Percentiles rank a stretch among this genome's conserved stretches.
Evolutionary conservation across 2,329 filamentous ascomycete species (phyloP).

Genomic region (Fusarium protoensiforme): DNA sequence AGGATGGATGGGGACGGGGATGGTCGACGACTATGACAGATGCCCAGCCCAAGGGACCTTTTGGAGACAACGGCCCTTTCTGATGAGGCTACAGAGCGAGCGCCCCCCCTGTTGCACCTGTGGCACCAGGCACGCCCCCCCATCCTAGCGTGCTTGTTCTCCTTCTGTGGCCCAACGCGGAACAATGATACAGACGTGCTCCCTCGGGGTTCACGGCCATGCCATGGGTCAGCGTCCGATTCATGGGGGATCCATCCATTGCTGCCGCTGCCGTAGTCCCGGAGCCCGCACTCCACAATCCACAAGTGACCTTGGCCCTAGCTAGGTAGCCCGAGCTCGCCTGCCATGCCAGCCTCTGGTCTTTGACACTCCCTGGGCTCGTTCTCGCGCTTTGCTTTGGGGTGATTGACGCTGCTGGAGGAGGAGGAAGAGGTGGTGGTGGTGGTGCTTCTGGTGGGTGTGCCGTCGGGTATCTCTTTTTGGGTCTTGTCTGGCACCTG

Average conservation of each 20-base stretch:
- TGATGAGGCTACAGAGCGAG: conserved; percentile 28
- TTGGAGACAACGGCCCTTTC: conserved; percentile 35
- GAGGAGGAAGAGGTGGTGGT: neutral
- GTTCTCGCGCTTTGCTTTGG: conserved; percentile 25
- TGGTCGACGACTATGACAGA: conserved; percentile 29
- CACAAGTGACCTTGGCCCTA: conserved; percentile 29
- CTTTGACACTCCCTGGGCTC: conserved; percentile 29
- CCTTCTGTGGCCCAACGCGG: conserved; percentile 29
- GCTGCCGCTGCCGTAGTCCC: conserved; percentile 39
- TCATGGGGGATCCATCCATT: conserved; percentile 33
- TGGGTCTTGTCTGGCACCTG: conserved; percentile 7
- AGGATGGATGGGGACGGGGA: conserved; percentile 13
- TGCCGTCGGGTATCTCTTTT: conserved; percentile 25
- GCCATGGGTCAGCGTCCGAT: conserved; percentile 26
- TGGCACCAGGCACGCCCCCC: conserved; percentile 34
- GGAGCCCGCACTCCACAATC: conserved; percentile 36
- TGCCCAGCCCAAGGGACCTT: conserved; percentile 35
- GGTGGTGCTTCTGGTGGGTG: conserved; percentile 29
- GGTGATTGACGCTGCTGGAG: conserved; percentile 11
- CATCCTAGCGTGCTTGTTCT: conserved; percentile 33
- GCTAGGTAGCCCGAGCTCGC: conserved; percentile 26
- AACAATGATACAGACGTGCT: conserved; percentile 29
- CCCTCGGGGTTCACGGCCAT: conserved; percentile 37
- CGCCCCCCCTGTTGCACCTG: conserved; percentile 26
- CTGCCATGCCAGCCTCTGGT: conserved; percentile 2